Percentiles rank a stretch among this genome's conserved stretches.
These are phyloP conservation scores for Trametes maxima DNA, from an alignment of 768 basidiomycete genomes.

Conservation along the genomic window DNA sequence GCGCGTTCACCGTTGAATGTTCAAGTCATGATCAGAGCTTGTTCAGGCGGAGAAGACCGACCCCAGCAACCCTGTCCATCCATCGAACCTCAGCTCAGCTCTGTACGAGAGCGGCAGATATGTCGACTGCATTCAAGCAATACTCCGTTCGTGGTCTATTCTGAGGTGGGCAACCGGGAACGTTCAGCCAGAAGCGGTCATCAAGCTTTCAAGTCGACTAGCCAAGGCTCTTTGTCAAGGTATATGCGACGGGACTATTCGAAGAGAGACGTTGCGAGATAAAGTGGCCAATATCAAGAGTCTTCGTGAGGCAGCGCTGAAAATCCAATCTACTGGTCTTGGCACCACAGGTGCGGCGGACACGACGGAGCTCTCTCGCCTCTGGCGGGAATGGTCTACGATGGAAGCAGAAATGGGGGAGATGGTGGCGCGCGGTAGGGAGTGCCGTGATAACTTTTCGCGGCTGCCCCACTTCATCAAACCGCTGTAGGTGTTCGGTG, in stretches of 20 bases:
- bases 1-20: background rate
- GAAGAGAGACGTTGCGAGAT: background rate
- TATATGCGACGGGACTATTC: background rate
- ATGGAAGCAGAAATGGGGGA: background rate
- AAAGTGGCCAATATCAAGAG: background rate
- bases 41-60: conserved; percentile 18
- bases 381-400: conserved; percentile 21
- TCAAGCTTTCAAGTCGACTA: conserved; percentile 6
- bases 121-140: conserved; percentile 11
- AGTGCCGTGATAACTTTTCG: background rate
- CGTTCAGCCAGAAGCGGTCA: background rate
- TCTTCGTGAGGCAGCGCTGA: background rate
- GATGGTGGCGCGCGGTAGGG: background rate
- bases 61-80: conserved; percentile 19
- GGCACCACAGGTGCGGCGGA: no score
- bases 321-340: no score
- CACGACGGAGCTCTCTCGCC: background rate
- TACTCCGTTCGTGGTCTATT: conserved; percentile 20
- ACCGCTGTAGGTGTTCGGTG: conserved; percentile 1
- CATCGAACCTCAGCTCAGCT: conserved; percentile 29
- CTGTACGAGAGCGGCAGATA: conserved; percentile 26
- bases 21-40: background rate
- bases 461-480: conserved; percentile 9
- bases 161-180: background rate
- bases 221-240: background rate